Base-by-base conservation (phyloP, 2,329 filamentous ascomycete species). In the Pseudogymnoascus sp. region DNA sequence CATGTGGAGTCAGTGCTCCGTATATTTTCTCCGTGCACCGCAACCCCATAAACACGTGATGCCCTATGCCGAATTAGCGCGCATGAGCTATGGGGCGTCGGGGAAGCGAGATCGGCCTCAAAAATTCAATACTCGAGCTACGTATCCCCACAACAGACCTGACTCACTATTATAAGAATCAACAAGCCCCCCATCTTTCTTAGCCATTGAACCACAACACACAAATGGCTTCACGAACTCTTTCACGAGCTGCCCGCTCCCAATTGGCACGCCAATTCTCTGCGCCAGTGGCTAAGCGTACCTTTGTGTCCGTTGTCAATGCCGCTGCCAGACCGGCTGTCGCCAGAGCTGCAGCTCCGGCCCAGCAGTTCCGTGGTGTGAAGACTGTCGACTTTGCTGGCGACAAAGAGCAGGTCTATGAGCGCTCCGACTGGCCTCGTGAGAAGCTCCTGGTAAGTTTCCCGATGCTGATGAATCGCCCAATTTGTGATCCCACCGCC, bases 381-480 rank as follows among this genome's bases (percentile, higher is more conserved):
- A 97, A 99, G 90, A 97, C 93, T 71, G 93, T 99, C 78, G 92
- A 97, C 86, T 99, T 99, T 78, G 94, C 94, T 69, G 94, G 92
- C 73, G 83, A 84, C 75, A 93, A 95, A 82, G 94, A 99, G 85
- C 85, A 87, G 69, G 94, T 99, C 75, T 97, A 90, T 76, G 94
- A 99, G 86, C 92, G 94, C 81, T 90, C 85, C 75, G 94, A 99
- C 83, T 99, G 94, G 94, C 94, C 94, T 70, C 86, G 89, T 77
- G 93, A 97, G 84, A 97, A 96, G 88, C 91, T 99, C 76, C 82
- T 94, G 76, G 90, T 94, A 80, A 81, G 87, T 84, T 72, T 75
- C 60, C 58, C 58, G 61, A 60, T 47, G 13, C 26, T 37, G 47
- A 40, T 17, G 36, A 58, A 58, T 4, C 1, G 54, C 54, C 24